These are phyloP conservation scores for Neofusicoccum ribis DNA, from an alignment of 2,329 filamentous ascomycete genomes.

Conservation along the genomic window DNA sequence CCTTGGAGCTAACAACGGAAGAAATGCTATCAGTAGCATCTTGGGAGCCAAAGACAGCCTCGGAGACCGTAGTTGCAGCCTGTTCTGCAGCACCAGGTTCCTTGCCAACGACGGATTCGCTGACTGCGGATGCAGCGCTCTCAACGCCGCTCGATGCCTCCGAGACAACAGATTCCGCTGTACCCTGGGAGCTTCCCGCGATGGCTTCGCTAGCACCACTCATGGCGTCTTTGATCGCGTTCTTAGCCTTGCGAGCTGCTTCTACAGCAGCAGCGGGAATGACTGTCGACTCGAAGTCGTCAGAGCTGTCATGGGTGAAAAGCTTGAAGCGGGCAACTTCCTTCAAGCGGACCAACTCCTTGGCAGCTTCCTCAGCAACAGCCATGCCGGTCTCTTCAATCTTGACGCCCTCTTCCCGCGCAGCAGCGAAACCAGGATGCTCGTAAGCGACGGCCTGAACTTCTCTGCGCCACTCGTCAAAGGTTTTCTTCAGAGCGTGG, in stretches of 20 bases:
- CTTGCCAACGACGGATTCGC: slow-evolving; percentile 27
- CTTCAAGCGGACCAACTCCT: slow-evolving; percentile 78
- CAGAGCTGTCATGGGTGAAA: slow-evolving; percentile 67
- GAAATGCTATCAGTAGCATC: slow-evolving; percentile 31
- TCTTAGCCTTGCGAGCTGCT: slow-evolving; percentile 43
- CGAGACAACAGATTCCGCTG: slow-evolving; percentile 38
- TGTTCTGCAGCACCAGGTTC: slow-evolving; percentile 30
- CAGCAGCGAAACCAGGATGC: slow-evolving; percentile 69
- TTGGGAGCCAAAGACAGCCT: slow-evolving; percentile 24
- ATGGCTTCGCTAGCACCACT: slow-evolving; percentile 29
- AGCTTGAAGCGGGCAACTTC: slow-evolving; percentile 85
- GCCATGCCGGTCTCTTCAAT: slow-evolving; percentile 80
- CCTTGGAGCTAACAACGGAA: slow-evolving; percentile 32
- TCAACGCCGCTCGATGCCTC: slow-evolving; percentile 26
- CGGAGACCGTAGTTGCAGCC: slow-evolving; percentile 38
- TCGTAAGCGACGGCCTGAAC: slow-evolving; percentile 74
- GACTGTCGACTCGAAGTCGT: slow-evolving; percentile 73
- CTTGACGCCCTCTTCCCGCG: slow-evolving; percentile 66
- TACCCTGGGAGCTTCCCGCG: slow-evolving; percentile 34
- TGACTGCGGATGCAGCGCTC: slow-evolving; percentile 28
- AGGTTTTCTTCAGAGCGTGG: slow-evolving; percentile 78
- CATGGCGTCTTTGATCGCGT: slow-evolving; percentile 30
- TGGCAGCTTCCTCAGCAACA: slow-evolving; percentile 74
- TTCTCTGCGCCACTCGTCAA: slow-evolving; percentile 81
- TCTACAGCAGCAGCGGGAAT: slow-evolving; percentile 58